Evolutionary conservation across 768 basidiomycete species (phyloP), one percentile per base, ranked within the genome.

Genomic region (Boletus sp.): DNA sequence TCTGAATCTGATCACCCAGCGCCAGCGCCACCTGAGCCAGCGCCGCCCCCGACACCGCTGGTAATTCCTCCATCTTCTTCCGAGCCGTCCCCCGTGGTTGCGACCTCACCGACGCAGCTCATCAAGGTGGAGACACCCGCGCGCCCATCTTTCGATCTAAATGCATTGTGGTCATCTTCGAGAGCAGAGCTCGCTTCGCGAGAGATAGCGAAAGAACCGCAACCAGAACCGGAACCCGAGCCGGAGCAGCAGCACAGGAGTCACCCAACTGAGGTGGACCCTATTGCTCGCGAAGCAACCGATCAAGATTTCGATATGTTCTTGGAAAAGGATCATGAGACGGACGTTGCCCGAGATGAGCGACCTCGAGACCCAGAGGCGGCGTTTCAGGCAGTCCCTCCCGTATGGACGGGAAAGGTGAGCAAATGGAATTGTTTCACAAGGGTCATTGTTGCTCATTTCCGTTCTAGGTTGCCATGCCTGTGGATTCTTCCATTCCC

Each of bases 261-360:
- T n/a, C 71, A 72, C 32, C 68, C 72, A 9, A 77, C 81, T 59
- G 82, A 79, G 62, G 71, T 72, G 38, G 77, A 75, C 27, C 34
- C 58, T 54, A 44, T 60, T 21, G 61, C 65, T 17, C 63, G 60
- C 47, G 81, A 78, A 55, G 78, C 84, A 10, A 83, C 84, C 50
- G 91, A 92, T 70, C 81, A 84, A 57, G 91, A 92, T 67, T 92
- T 94, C 63, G 91, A 93, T 61, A 88, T 92, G 84, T 86, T 92
- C 64, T 71, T 94, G 37, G 83, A 88, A 54, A 81, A 85, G 56
- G 80, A 82, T 15, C 69, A 76, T 29, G 75, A 78, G 1, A 56
- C 61, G 15, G 69, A 62, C 4, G 60, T 70, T 37, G 63, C 59
- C 45, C 64, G 47, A 49, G 61, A 42, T 15, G 52, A 57, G 41